These are phyloP conservation scores for Albophoma yamanashiensis DNA, from an alignment of 2,329 filamentous ascomycete species.

Conservation along the genomic window DNA sequence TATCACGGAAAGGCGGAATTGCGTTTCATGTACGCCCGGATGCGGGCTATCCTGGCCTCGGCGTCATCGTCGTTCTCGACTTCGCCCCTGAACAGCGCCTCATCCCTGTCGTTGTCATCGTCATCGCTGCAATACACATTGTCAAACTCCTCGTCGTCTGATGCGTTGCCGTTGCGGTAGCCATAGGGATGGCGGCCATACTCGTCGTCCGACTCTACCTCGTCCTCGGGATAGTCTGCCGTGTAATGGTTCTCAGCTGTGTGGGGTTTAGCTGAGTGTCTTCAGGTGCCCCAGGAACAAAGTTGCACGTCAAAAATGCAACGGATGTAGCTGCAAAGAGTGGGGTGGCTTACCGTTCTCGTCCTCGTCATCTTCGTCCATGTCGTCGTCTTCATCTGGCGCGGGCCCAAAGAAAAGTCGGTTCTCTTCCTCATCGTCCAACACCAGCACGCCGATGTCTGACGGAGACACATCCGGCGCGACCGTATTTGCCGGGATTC, in stretches of 20 bases:
- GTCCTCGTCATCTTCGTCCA: constrained; percentile 49
- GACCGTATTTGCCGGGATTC: constrained; percentile 43
- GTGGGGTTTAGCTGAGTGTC: not conserved
- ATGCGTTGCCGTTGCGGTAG: constrained; percentile 41
- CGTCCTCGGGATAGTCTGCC: constrained; percentile 72
- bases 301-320: not conserved
- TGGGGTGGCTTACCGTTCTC: constrained; percentile 43
- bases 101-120: constrained; percentile 25
- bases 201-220: constrained; percentile 55
- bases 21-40: constrained; percentile 25
- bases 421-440: constrained; percentile 47
- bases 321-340: not conserved
- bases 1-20: constrained; percentile 11
- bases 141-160: constrained; percentile 44
- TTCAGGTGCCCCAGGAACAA: not conserved
- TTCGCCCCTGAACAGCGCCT: constrained; percentile 25
- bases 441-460: constrained; percentile 44
- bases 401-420: constrained; percentile 50
- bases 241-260: constrained; percentile 68
- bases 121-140: constrained; percentile 34
- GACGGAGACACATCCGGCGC: constrained; percentile 34
- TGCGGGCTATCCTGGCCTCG: constrained; percentile 26
- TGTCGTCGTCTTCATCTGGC: constrained; percentile 51
- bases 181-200: constrained; percentile 43
- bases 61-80: constrained; percentile 22